Evolutionary conservation across 345 rosid genomes (phyloP), one percentile per base, ranked within the genome.

Genomic region (Iberis pinnata): DNA sequence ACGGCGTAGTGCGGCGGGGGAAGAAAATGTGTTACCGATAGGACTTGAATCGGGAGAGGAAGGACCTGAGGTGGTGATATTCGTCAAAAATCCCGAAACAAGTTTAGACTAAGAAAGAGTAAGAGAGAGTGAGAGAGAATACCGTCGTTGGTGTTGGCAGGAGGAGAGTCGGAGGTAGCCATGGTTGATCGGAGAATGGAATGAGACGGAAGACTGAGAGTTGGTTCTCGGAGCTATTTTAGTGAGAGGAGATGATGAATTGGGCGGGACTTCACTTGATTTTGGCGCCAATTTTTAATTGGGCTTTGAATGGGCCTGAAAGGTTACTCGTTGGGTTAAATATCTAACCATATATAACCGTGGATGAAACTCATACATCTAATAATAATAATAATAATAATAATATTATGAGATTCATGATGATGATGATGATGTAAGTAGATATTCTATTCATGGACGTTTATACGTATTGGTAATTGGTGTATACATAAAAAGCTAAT

Each of bases 11-110:
- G 56, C 40, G 48, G 75, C 44, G 6, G 84, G 92, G 12, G 94
- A 80, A 16, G 87, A 85, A 63, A 71, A 27, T 0, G 83, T 73
- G 75, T 78, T 79, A 52, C 59, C 80, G 68, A 81, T 78, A 17
- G 95, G 95, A 54, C 85, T 81, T 7, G 95, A 81, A 57, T 77
- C 84, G 17, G 89, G 87, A 18, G 95, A 79, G 0, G 92, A 83
- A 44, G 85, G 82, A 16, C 67, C 90, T 84, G 73, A 10, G 19
- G 31, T 44, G 16, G 39, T 38, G 42, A 66, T 13, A 24, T 0
- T 18, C 11, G 44, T 50, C 27, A 37, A 51, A n/a, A 53, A 52
- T n/a, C 10, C 45, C 7, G 25, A 27, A 24, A 29, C 1, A 15
- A 16, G 6, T 18, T 49, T 7, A 41, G 12, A 59, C 1, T 5